phyloP scores from a whole-genome alignment of 257 asterid genomes.

The Pogostemon cablin region DNA sequence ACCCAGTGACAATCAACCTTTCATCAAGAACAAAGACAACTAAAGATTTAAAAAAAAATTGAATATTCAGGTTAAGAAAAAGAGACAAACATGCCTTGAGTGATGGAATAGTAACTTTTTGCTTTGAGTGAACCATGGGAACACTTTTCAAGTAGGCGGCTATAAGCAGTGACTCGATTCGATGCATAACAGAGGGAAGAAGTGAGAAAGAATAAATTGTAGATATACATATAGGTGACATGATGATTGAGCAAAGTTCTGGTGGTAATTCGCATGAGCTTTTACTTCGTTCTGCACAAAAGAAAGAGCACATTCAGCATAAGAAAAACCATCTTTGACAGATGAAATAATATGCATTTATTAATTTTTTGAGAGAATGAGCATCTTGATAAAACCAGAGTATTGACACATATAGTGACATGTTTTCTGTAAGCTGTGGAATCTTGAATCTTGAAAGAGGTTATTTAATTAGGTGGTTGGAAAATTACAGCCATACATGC shows the following conservation, averaged over 20 bases:
- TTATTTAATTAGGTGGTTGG: background rate
- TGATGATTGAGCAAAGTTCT: conserved; percentile 65
- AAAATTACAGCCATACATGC: background rate
- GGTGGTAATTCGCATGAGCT: conserved; percentile 72
- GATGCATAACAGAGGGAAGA: conserved; percentile 77
- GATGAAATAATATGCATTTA: background rate
- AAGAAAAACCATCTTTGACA: conserved; percentile 2
- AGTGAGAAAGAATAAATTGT: conserved; percentile 63
- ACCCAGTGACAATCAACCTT: too few species aligned
- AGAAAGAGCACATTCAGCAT: conserved; percentile 7
- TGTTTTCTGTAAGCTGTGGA: background rate
- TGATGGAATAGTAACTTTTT: conserved; percentile 55
- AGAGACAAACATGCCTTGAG: conserved; percentile 42
- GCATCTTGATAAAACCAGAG: conserved; percentile 10
- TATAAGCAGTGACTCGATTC: conserved; percentile 72
- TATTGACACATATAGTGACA: background rate
- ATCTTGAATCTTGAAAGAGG: background rate
- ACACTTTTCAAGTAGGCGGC: conserved; percentile 65
- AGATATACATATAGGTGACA: conserved; percentile 64
- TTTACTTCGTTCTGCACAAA: conserved; percentile 50
- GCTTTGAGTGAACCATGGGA: conserved; percentile 46
- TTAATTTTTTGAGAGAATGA: background rate
- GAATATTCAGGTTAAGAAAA: background rate
- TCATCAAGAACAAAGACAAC: too few species aligned
- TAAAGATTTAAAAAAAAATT: too few species aligned